Percentiles rank a stretch among this genome's conserved stretches.
These are phyloP conservation scores for Teunomyces panamensis DNA, from an alignment of 805 yeast genomes.

Conservation along the genomic window DNA sequence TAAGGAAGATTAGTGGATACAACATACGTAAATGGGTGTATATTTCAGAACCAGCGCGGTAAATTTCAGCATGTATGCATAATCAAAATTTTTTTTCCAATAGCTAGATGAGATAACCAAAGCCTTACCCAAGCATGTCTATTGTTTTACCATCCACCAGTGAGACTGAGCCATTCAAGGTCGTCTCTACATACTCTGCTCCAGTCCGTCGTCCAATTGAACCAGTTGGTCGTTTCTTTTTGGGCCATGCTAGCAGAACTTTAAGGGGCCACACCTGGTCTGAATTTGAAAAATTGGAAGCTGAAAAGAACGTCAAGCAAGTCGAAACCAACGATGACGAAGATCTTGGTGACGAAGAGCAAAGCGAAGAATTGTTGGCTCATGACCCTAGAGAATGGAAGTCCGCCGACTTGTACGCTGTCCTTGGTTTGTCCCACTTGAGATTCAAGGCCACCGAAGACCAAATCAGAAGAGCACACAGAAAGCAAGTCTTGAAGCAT, in stretches of 20 bases:
- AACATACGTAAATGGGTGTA: background rate
- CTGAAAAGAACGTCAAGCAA: constrained; percentile 75
- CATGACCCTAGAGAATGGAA: constrained; percentile 99
- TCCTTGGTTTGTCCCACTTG: constrained; percentile 86
- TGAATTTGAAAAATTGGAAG: constrained; percentile 91
- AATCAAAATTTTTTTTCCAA: constrained; percentile 10
- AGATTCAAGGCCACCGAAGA: constrained; percentile 90
- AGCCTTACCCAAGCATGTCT: constrained; percentile 23
- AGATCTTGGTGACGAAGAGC: constrained; percentile 73
- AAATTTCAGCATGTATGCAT: background rate
- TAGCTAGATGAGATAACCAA: constrained; percentile 1
- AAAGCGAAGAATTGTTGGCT: constrained; percentile 62
- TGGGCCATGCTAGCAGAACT: constrained; percentile 95
- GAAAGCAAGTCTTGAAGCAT: constrained; percentile 93
- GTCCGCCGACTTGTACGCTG: constrained; percentile 92
- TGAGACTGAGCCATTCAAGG: constrained; percentile 48
- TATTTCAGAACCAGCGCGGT: background rate
- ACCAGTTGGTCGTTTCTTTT: constrained; percentile 94
- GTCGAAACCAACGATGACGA: constrained; percentile 64
- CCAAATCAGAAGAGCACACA: constrained; percentile 94
- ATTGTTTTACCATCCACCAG: constrained; percentile 51
- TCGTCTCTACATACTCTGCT: constrained; percentile 49
- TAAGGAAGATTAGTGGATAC: constrained; percentile 38
- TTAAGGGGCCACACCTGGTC: constrained; percentile 98
- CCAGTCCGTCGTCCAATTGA: constrained; percentile 81